phyloP scores from a whole-genome alignment of 352 stramenopile genomes.

The Thraustotheca clavata region DNA sequence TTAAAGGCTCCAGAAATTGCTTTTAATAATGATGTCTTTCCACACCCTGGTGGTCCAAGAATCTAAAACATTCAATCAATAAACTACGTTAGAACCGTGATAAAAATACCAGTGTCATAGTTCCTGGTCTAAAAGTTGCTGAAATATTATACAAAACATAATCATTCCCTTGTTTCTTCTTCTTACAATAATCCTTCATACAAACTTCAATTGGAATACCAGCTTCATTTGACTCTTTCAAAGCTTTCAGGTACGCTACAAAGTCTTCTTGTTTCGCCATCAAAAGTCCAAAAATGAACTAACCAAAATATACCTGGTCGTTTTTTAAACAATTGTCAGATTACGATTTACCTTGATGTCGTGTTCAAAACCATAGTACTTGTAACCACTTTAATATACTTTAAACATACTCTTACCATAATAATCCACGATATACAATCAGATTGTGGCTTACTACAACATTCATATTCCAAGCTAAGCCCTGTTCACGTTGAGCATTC shows the following conservation, averaged over 20 bases:
- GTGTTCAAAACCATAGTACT: too few relatives aligned
- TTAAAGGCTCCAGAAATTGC: constrained; percentile 1
- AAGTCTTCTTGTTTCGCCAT: not conserved
- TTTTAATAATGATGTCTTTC: constrained; percentile 15
- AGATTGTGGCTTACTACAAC: too few relatives aligned
- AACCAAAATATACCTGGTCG: too few relatives aligned
- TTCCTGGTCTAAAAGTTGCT: constrained; percentile 4
- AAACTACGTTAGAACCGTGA: not conserved
- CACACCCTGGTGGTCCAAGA: constrained; percentile 3
- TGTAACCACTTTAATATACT: too few relatives aligned
- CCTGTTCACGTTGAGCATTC: too few relatives aligned
- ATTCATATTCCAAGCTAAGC: too few relatives aligned
- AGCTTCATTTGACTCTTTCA: not conserved
- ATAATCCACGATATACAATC: too few relatives aligned
- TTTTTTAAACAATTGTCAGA: too few relatives aligned
- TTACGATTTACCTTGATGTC: too few relatives aligned
- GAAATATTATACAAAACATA: constrained; percentile 10
- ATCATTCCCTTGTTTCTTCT: not conserved
- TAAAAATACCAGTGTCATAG: constrained; percentile 13
- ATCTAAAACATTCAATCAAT: not conserved
- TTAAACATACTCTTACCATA: too few relatives aligned
- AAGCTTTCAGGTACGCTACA: not conserved
- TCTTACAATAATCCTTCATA: not conserved
- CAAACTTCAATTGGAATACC: not conserved
- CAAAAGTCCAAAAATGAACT: too few relatives aligned